Evolutionary conservation across 2,329 filamentous ascomycete genomes (phyloP).

Genomic region (Zarea fungicola): DNA sequence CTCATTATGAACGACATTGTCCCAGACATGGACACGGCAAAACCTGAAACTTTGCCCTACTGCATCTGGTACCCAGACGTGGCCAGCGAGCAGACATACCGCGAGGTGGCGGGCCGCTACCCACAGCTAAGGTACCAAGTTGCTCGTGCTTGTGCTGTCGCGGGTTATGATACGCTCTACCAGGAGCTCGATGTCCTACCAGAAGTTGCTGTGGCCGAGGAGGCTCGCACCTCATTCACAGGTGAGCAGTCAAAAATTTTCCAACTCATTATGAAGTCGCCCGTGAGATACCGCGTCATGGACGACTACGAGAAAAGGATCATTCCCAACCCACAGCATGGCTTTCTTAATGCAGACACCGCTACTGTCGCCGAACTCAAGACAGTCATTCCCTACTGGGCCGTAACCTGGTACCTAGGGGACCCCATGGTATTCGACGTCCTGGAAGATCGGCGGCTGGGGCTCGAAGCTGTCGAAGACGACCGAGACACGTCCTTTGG

Average conservation of each 20-base stretch:
- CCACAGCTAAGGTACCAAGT: constrained; percentile 32
- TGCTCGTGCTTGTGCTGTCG: constrained; percentile 34
- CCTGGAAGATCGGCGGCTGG: too few species aligned
- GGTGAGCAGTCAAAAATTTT: constrained; percentile 20
- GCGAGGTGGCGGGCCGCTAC: constrained; percentile 26
- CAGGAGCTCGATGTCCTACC: constrained; percentile 31
- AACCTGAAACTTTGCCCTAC: constrained; percentile 27
- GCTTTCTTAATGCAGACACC: constrained; percentile 31
- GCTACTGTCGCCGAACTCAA: background rate
- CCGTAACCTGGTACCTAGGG: too few species aligned
- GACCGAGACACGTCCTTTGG: too few species aligned
- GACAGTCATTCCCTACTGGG: too few species aligned
- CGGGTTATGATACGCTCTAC: constrained; percentile 30
- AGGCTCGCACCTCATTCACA: constrained; percentile 25
- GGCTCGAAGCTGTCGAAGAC: too few species aligned
- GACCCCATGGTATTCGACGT: too few species aligned
- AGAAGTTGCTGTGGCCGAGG: constrained; percentile 34
- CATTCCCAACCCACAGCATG: constrained; percentile 10
- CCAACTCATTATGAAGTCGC: constrained; percentile 24
- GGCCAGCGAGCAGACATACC: constrained; percentile 30
- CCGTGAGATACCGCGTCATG: constrained; percentile 26
- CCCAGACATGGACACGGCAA: constrained; percentile 22
- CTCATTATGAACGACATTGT: constrained; percentile 30
- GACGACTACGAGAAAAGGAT: constrained; percentile 29
- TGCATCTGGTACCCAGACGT: constrained; percentile 36